A percentile compares a stretch with the other conserved stretches of the same genome.
Conservation (phyloP, 1,284 basidiomycete genomes). For the Ceratobasidium theobromae region DNA sequence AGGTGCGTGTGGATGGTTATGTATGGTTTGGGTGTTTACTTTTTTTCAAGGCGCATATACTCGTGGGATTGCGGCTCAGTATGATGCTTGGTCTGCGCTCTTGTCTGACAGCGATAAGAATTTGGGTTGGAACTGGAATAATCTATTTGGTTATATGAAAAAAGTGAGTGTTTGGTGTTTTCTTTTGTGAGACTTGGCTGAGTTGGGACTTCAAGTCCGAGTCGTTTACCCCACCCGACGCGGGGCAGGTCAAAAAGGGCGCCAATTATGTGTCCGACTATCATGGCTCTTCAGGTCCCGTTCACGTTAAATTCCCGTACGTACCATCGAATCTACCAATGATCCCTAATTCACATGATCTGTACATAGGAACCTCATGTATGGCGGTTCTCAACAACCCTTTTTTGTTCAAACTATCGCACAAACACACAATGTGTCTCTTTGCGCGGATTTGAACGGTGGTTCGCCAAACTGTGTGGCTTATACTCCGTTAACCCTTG, state of each 20-base stretch:
- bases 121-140: slow-evolving; percentile 58
- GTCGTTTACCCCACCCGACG: slow-evolving; percentile 57
- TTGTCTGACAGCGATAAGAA: slow-evolving; percentile 50
- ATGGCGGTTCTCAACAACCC: slow-evolving; percentile 56
- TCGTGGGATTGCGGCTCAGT: slow-evolving; percentile 57
- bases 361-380: slow-evolving; percentile 54
- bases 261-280: slow-evolving; percentile 48
- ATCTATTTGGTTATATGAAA: slow-evolving; percentile 54
- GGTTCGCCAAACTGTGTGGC: slow-evolving; percentile 59
- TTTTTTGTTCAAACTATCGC: slow-evolving; percentile 53
- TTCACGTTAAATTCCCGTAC: slow-evolving; percentile 50
- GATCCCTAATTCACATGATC: not conserved
- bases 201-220: slow-evolving; percentile 46
- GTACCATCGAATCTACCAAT: slow-evolving; percentile 10
- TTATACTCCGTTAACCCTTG: slow-evolving; percentile 50
- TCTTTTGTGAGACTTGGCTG: not conserved
- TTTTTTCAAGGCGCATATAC: slow-evolving; percentile 41
- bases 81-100: slow-evolving; percentile 57
- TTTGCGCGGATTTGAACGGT: slow-evolving; percentile 55
- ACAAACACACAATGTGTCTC: slow-evolving; percentile 39
- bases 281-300: slow-evolving; percentile 57
- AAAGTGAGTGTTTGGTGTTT: slow-evolving; percentile 43
- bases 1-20: slow-evolving; percentile 44
- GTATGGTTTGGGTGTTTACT: too few relatives aligned
- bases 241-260: slow-evolving; percentile 52